Evolutionary conservation across 129 eudicot species (phyloP), one percentile per base, ranked within the genome.

Genomic region (Centaurea solstitialis): DNA sequence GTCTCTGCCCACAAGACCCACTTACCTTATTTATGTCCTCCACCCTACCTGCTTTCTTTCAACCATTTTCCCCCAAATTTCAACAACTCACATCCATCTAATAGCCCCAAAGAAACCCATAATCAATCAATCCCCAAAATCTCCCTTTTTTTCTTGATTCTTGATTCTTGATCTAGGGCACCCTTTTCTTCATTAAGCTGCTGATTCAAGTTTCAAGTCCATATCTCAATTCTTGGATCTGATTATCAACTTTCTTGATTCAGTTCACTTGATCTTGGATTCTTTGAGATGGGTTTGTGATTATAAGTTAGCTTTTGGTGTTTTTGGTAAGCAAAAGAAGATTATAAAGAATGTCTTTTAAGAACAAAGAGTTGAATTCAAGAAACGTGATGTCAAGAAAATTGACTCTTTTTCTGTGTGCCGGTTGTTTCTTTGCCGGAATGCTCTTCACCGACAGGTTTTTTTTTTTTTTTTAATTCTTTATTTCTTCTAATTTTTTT

Each of bases 361-460:
- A 87, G 87, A 88, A 83, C 86, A 90, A 88, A 74, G 93, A 89
- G 64, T 82, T 84, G 18, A 79, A 84, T 80, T 86, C 87, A 47
- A 91, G 91, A 79, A 87, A 43, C 82, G 74, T 82, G 73, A 43
- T 91, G 50, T 84, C 99, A 6, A 81, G 82, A 83, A 87, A 93
- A 62, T 81, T 93, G 83, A 84, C 97, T 5, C 8, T 93, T 33
- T 80, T 93, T 39, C 81, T 96, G 41, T 96, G 99, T 73, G 80
- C 92, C 57, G 92, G 91, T 23, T 96, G 98, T 77, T 96, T 96
- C 82, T 96, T 89, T 74, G 98, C 90, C 70, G 99, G 99, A 77
- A 86, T 93, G 98, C 93, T 96, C 89, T 96, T 96, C 92, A 91
- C 98, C 82, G 91, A 88, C 97, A 96, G 97, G 99, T 95, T 80